These are phyloP conservation scores for Colletotrichum godetiae DNA, from an alignment of 2,329 filamentous ascomycete species.

Conservation along the genomic window DNA sequence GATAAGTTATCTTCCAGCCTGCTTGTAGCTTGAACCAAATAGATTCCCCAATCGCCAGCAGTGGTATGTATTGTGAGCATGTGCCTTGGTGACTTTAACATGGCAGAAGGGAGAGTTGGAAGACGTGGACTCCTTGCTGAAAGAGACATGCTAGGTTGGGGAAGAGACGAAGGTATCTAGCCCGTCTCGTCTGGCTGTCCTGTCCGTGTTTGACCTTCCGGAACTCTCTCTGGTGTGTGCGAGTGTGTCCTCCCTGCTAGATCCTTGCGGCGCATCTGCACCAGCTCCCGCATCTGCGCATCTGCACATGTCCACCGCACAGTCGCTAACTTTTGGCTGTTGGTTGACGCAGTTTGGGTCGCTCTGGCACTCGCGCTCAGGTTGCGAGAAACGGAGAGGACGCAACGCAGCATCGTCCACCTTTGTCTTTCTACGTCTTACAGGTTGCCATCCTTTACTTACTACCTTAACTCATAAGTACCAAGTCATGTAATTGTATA, in stretches of 20 bases:
- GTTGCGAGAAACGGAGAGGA: conserved; percentile 12
- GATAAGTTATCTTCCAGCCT: neutral
- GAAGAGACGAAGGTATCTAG: neutral
- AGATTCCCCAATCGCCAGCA: no score
- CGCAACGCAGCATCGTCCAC: neutral
- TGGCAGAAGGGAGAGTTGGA: neutral
- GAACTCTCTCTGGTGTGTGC: conserved; percentile 3
- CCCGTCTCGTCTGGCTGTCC: neutral
- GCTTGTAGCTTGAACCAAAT: no score
- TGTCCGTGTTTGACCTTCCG: conserved; percentile 7
- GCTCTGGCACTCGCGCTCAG: neutral
- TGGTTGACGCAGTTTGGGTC: neutral
- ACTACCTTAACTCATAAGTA: no score
- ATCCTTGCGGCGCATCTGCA: conserved; percentile 2
- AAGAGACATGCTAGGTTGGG: neutral
- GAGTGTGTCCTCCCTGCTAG: neutral
- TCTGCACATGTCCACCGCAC: neutral
- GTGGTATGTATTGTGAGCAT: neutral
- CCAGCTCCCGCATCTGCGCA: neutral
- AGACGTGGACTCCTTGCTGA: neutral
- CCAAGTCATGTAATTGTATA: no score
- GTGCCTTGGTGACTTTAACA: neutral
- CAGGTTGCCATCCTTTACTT: neutral
- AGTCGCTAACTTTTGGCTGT: neutral
- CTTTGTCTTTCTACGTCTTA: neutral